Conservation (phyloP, 345 rosid species). For the Aegle marmelos region DNA sequence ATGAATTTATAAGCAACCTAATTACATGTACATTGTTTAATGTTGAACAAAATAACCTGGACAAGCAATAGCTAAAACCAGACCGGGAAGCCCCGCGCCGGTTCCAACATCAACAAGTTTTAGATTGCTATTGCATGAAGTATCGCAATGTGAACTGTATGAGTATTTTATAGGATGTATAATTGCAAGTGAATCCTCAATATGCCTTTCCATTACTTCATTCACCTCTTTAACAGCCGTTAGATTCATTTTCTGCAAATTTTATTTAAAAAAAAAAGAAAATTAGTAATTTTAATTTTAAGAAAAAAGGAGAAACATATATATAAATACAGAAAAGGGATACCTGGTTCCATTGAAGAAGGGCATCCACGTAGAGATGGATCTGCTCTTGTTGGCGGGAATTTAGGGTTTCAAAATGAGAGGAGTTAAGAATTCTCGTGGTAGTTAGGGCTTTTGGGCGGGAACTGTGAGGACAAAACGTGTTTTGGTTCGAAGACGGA, state of each 20-base stretch:
- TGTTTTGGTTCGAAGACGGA: conserved; percentile 25
- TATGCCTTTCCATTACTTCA: conserved; percentile 78
- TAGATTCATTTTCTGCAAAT: conserved; percentile 74
- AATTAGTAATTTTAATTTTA: too few relatives aligned
- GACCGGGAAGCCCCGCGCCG: conserved; percentile 90
- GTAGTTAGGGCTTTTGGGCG: conserved; percentile 11
- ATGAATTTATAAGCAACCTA: neutral
- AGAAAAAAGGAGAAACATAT: neutral
- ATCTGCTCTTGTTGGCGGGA: conserved; percentile 59
- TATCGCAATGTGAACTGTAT: conserved; percentile 36
- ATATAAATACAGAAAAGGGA: neutral
- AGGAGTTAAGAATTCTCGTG: conserved; percentile 15
- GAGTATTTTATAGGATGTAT: conserved; percentile 52
- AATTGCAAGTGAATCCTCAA: conserved; percentile 84
- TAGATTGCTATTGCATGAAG: conserved; percentile 30
- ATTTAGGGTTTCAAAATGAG: conserved; percentile 47
- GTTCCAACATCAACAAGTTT: conserved; percentile 81
- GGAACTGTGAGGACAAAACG: conserved; percentile 16
- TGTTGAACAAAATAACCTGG: conserved; percentile 41
- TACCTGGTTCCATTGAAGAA: conserved; percentile 90
- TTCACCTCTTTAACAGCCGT: conserved; percentile 68
- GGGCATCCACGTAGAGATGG: conserved; percentile 59
- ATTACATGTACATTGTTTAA: neutral
- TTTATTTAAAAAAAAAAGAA: neutral
- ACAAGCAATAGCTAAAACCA: conserved; percentile 76